Conservation (phyloP, 106 monocot genomes). For the Hemerocallis citrina region DNA sequence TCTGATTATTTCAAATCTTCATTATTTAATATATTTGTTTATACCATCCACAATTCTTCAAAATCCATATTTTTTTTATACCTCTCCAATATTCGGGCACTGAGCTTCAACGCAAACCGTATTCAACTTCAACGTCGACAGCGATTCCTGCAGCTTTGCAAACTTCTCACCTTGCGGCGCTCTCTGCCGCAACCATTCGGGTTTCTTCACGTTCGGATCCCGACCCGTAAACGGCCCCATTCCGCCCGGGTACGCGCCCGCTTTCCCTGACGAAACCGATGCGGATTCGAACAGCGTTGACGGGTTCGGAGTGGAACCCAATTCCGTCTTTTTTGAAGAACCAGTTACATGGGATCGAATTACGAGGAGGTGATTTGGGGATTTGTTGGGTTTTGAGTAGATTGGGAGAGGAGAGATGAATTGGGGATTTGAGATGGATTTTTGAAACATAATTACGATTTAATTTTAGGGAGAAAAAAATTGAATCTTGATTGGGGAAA, state of each 20-base stretch:
- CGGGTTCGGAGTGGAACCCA: constrained; percentile 1
- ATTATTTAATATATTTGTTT: too few relatives aligned
- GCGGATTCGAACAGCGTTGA: constrained; percentile 27
- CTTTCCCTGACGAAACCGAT: constrained; percentile 1
- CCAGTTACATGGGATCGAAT: constrained; percentile 19
- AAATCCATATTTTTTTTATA: too few relatives aligned
- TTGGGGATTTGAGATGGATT: constrained; percentile 17
- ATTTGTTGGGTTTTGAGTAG: neutral
- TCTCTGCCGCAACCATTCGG: constrained; percentile 86
- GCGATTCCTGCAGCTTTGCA: constrained; percentile 52
- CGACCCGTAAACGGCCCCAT: constrained; percentile 69
- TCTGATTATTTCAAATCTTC: too few relatives aligned
- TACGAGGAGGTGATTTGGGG: constrained; percentile 1
- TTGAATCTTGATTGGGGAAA: neutral
- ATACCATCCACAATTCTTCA: too few relatives aligned
- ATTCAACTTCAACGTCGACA: constrained; percentile 72
- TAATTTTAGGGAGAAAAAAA: neutral
- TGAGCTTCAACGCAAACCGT: constrained; percentile 96
- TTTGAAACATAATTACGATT: constrained; percentile 16
- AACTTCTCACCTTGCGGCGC: constrained; percentile 93
- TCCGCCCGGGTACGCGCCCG: constrained; percentile 43
- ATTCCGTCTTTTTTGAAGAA: constrained; percentile 8
- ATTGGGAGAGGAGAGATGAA: constrained; percentile 16
- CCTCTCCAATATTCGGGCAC: constrained; percentile 99
- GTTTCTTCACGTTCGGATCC: constrained; percentile 27